phyloP scores from a whole-genome alignment of 2,329 filamentous ascomycete genomes.

The Diaporthe destruens region DNA sequence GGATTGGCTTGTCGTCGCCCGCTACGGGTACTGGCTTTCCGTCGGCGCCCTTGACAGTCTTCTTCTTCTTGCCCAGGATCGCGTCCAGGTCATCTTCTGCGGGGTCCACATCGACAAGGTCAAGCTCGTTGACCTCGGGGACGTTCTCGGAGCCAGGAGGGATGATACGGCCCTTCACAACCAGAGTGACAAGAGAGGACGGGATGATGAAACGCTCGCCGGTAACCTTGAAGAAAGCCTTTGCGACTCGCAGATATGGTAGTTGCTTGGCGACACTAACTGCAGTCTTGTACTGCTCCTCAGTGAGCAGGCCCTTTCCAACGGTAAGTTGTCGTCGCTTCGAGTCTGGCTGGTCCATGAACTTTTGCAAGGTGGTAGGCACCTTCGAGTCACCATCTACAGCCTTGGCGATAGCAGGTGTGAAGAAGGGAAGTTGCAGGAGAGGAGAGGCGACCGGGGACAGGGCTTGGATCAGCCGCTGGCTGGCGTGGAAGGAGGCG shows the following conservation, averaged over 20 bases:
- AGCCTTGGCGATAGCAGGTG: constrained; percentile 71
- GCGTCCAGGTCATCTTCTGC: constrained; percentile 93
- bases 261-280: constrained; percentile 85
- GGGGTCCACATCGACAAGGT: constrained; percentile 91
- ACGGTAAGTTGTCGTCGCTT: constrained; percentile 79
- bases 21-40: constrained; percentile 64
- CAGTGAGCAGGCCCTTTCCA: constrained; percentile 77
- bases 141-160: constrained; percentile 84
- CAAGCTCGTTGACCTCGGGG: constrained; percentile 79
- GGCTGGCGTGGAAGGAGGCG: constrained; percentile 83
- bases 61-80: constrained; percentile 81
- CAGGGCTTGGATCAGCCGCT: constrained; percentile 91
- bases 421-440: constrained; percentile 91
- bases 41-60: constrained; percentile 71
- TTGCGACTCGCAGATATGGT: constrained; percentile 85
- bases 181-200: constrained; percentile 90
- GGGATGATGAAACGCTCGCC: constrained; percentile 95
- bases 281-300: constrained; percentile 81
- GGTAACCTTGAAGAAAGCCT: constrained; percentile 98
- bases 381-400: constrained; percentile 81
- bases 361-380: constrained; percentile 85
- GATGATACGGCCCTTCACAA: constrained; percentile 94
- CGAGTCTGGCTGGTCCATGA: constrained; percentile 85
- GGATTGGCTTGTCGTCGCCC: constrained; percentile 72
- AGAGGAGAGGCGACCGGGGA: constrained; percentile 87